Percentiles rank a stretch among this genome's conserved stretches.
phyloP scores from a whole-genome alignment of 176 grass and related monocot species.

The Melocanna baccifera region DNA sequence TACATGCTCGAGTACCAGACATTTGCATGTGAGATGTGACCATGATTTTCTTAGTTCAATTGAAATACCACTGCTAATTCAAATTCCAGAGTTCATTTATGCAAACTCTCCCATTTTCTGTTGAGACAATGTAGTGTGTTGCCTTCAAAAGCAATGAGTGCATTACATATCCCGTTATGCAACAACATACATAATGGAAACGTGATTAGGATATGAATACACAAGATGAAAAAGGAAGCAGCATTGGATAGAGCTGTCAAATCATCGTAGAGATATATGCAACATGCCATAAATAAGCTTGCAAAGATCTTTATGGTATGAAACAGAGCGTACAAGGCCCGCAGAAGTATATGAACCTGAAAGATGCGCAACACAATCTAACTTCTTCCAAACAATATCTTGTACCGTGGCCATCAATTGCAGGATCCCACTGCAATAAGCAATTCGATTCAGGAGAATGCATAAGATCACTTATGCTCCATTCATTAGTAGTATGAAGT shows the following conservation, averaged over 20 bases:
- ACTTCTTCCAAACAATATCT: neutral
- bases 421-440: neutral
- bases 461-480: neutral
- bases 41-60: constrained; percentile 31
- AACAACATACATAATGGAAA: neutral
- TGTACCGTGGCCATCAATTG: neutral
- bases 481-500: neutral
- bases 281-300: neutral
- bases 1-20: constrained; percentile 19
- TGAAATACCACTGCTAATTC: constrained; percentile 40
- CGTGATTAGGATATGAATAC: neutral
- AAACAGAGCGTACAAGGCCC: neutral
- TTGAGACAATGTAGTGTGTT: neutral
- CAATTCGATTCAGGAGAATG: neutral
- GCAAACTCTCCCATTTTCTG: neutral
- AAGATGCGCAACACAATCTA: neutral
- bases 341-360: neutral
- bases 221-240: neutral
- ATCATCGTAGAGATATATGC: neutral
- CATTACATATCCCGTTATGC: neutral
- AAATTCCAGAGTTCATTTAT: neutral
- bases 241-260: neutral
- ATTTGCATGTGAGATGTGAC: constrained; percentile 35
- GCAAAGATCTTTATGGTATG: neutral
- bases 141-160: neutral